Base-by-base conservation (phyloP, 2,329 filamentous ascomycete species). In the Pleomassaria siparia region DNA sequence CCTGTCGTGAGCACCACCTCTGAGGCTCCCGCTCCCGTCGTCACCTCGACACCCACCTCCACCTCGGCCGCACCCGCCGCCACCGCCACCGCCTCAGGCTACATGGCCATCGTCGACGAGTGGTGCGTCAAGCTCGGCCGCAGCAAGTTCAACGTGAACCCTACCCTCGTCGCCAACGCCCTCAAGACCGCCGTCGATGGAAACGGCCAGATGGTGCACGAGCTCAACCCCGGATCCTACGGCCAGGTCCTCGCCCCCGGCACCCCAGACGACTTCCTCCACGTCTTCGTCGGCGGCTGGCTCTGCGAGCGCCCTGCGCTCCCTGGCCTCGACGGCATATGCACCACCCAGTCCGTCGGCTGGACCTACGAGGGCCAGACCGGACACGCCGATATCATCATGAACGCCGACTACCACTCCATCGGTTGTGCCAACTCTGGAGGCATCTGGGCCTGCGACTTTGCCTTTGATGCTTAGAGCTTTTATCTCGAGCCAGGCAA, bases 371-470 rank as follows among this genome's bases (percentile, higher is more conserved):
- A 12, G 8, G n/a, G 7, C n/a, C 6, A 6, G 15, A 35, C 32
- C 21, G 65, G 64, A 40, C 65, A 68, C 49, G 63, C 63, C 28
- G 56, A 68, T 32, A 66, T 68, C 50, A n/a, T n/a, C n/a, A n/a
- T n/a, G n/a, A n/a, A n/a, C n/a, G n/a, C n/a, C n/a, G n/a, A n/a
- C n/a, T n/a, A n/a, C n/a, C n/a, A n/a, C n/a, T n/a, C n/a, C n/a
- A n/a, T n/a, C n/a, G n/a, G n/a, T n/a, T n/a, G n/a, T n/a, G n/a
- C n/a, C n/a, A n/a, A n/a, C n/a, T n/a, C n/a, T n/a, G n/a, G n/a
- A n/a, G n/a, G n/a, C n/a, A n/a, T n/a, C n/a, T n/a, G n/a, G n/a
- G n/a, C n/a, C n/a, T n/a, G n/a, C n/a, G n/a, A n/a, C n/a, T n/a
- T n/a, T n/a, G n/a, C n/a, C n/a, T n/a, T n/a, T n/a, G n/a, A n/a